Conservation (phyloP, 2,329 filamentous ascomycete species). For the Aspergillus awamori region DNA sequence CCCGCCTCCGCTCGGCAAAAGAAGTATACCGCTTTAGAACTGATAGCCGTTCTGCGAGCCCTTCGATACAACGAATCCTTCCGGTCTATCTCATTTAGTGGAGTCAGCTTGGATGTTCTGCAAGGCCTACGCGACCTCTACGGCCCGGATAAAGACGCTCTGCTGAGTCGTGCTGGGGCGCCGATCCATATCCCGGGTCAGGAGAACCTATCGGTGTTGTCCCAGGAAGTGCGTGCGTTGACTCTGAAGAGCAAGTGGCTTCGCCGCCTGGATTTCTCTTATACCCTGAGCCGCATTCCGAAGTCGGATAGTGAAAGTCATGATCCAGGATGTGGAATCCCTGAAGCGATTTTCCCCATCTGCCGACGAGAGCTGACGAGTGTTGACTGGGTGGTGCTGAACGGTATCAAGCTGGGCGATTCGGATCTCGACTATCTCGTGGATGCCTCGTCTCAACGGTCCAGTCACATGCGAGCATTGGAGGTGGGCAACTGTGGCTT, state of each 20-base stretch:
- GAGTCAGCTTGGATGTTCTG: constrained; percentile 65
- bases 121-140: constrained; percentile 63
- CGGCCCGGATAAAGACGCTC: constrained; percentile 65
- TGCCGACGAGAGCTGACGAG: constrained; percentile 69
- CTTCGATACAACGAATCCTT: constrained; percentile 73
- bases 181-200: constrained; percentile 57
- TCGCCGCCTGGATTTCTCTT: constrained; percentile 66
- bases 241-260: constrained; percentile 67
- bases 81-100: constrained; percentile 67
- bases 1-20: constrained; percentile 53
- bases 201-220: constrained; percentile 60
- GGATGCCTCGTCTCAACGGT: constrained; percentile 67
- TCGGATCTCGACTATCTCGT: constrained; percentile 68
- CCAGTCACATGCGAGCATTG: constrained; percentile 67
- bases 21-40: constrained; percentile 63
- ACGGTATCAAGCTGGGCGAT: constrained; percentile 70
- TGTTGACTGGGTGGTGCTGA: constrained; percentile 71
- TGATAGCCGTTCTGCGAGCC: constrained; percentile 70
- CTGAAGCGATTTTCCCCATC: constrained; percentile 69
- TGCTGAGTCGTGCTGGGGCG: constrained; percentile 62
- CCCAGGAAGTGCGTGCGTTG: constrained; percentile 69
- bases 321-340: constrained; percentile 69
- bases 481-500: constrained; percentile 66
- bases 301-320: constrained; percentile 52
- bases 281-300: constrained; percentile 60